Evolutionary conservation across 352 stramenopile genomes (phyloP).

Genomic region (Pythium aquatile): DNA sequence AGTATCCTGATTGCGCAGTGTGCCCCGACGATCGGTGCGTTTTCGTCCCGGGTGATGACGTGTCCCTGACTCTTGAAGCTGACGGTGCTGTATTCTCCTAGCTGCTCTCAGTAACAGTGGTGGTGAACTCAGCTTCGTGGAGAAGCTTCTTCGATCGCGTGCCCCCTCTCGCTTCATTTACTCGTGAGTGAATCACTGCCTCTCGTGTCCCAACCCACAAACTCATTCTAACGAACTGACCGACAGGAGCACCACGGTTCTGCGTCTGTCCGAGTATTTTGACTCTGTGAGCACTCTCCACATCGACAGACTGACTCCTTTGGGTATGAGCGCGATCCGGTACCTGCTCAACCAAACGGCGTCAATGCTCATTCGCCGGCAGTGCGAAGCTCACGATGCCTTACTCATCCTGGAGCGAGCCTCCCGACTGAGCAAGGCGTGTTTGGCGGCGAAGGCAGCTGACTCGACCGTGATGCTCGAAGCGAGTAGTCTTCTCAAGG

Average conservation of each 20-base stretch:
- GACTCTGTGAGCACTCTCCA: slow-evolving; percentile 1
- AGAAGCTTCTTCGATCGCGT: slow-evolving; percentile 17
- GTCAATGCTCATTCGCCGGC: slow-evolving; percentile 9
- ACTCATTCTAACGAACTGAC: not conserved
- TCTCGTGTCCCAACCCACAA: not conserved
- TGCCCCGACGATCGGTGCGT: slow-evolving; percentile 20
- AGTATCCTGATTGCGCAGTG: slow-evolving; percentile 32
- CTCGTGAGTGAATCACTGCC: slow-evolving; percentile 12
- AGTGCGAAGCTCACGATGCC: slow-evolving; percentile 16
- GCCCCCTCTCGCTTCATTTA: slow-evolving; percentile 14
- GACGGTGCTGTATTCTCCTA: not conserved
- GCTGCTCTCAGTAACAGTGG: not conserved
- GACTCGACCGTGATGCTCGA: slow-evolving; percentile 11
- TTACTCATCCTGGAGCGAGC: slow-evolving; percentile 20
- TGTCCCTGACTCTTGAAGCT: too few species aligned
- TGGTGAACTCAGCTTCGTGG: slow-evolving; percentile 18
- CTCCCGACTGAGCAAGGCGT: slow-evolving; percentile 6
- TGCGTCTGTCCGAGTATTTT: slow-evolving; percentile 21
- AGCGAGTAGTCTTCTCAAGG: slow-evolving; percentile 12
- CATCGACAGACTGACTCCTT: slow-evolving; percentile 13
- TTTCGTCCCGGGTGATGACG: not conserved
- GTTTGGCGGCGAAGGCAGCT: not conserved
- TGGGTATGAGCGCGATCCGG: slow-evolving; percentile 22
- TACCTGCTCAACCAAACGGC: slow-evolving; percentile 24
- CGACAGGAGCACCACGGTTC: slow-evolving; percentile 15